Evolutionary conservation across 2,329 filamentous ascomycete species (phyloP).

Genomic region (Bipolaris zeicola): DNA sequence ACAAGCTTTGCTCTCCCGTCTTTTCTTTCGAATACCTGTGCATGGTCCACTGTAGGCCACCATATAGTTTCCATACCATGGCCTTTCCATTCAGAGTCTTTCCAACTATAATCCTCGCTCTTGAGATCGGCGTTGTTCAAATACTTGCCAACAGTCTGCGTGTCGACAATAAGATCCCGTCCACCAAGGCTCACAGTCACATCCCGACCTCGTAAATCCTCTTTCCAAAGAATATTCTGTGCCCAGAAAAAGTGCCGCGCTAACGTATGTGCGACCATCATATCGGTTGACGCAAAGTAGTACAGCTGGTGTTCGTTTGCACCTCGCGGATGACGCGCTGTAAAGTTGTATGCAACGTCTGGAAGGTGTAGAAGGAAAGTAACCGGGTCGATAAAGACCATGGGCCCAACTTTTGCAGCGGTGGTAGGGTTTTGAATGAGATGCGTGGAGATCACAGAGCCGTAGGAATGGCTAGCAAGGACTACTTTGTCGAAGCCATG

Average conservation of each 20-base stretch:
- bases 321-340: conserved; percentile 33
- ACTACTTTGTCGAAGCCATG: conserved; percentile 66
- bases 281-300: conserved; percentile 72
- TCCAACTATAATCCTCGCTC: conserved; percentile 37
- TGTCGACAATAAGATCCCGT: conserved; percentile 69
- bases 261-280: conserved; percentile 68
- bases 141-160: conserved; percentile 63
- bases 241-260: conserved; percentile 73
- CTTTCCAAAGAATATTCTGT: conserved; percentile 72
- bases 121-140: conserved; percentile 51
- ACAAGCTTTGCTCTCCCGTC: conserved; percentile 33
- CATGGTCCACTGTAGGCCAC: conserved; percentile 67
- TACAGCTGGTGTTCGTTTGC: conserved; percentile 74
- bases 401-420: conserved; percentile 54
- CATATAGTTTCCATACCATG: conserved; percentile 63
- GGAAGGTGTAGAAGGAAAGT: conserved; percentile 71
- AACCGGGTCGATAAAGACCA: conserved; percentile 66
- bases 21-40: conserved; percentile 54
- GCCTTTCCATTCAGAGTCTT: conserved; percentile 45
- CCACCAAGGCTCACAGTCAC: conserved; percentile 65
- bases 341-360: conserved; percentile 73
- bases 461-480: conserved; percentile 67
- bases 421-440: conserved; percentile 60
- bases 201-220: conserved; percentile 59
- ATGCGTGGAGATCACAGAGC: conserved; percentile 67